Evolutionary conservation across 192 early-diverging fungal genomes (phyloP), one percentile per base, ranked within the genome.

Genomic region (Podila epigama): DNA sequence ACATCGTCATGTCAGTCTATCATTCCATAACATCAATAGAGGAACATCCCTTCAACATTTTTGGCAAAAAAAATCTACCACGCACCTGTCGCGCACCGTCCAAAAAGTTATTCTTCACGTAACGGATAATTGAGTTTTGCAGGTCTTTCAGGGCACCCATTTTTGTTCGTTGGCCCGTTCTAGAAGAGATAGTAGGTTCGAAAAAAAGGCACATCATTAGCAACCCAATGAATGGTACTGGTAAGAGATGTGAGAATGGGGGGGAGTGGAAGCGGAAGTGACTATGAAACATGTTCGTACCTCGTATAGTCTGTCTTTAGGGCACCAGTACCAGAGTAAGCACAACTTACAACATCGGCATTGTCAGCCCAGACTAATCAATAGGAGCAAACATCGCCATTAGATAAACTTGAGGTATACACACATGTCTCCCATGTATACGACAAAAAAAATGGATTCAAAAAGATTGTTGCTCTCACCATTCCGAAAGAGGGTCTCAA

Each of bases 251-350:
- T n/a, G n/a, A n/a, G n/a, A n/a, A n/a, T n/a, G n/a, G n/a, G n/a
- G n/a, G n/a, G n/a, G n/a, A n/a, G n/a, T n/a, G n/a, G n/a, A n/a
- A n/a, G n/a, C n/a, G n/a, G n/a, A n/a, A n/a, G n/a, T 31, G 16
- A 44, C 28, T 18, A 36, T 40, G 15, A 53, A 15, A 20, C n/a
- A n/a, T n/a, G 37, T 18, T 22, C 4, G 16, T 58, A 84, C 85
- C 92, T 87, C n/a, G 98, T 99, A 75, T 92, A 99, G 75, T 99
- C 98, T 2, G 96, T 98, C 69, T 99, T 99, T 32, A 98, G 85
- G 5, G 98, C 98, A 27, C 96, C 95, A 9, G 98, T 97, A 35
- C 98, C 98, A 51, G 93, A 93, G 70, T 99, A 99, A 37, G 92
- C 91, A 22, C 82, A 81, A 71, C 92, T 94, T 36, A 99, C 88